phyloP scores from a whole-genome alignment of 306 rosid genomes.

The Cyclanthera cordifolia region DNA sequence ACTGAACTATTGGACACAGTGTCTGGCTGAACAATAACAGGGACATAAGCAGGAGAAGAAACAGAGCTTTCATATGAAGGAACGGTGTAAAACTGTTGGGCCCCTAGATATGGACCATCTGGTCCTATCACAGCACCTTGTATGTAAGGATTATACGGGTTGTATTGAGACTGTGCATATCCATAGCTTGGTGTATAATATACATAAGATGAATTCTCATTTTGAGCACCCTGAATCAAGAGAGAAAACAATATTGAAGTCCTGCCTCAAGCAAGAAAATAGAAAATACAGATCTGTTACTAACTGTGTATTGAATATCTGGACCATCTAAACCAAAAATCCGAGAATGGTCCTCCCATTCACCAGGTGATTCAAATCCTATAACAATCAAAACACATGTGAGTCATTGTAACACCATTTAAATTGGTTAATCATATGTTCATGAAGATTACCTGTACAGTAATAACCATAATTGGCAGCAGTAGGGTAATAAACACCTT shows the following conservation, averaged over 20 bases:
- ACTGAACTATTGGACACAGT: conserved; percentile 37
- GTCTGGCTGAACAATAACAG: conserved; percentile 58
- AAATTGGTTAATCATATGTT: background rate
- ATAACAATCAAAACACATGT: conserved; percentile 9
- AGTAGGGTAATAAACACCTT: conserved; percentile 72
- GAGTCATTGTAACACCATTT: conserved; percentile 12
- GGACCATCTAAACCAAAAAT: conserved; percentile 76
- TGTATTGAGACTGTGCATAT: conserved; percentile 91
- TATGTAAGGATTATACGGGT: conserved; percentile 93
- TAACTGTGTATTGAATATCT: conserved; percentile 54
- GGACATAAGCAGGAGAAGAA: conserved; percentile 54
- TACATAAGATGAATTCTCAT: conserved; percentile 69
- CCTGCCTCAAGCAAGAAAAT: background rate
- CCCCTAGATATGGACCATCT: conserved; percentile 56
- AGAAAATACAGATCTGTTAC: conserved; percentile 13
- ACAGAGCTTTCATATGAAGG: conserved; percentile 55
- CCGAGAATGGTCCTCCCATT: conserved; percentile 85
- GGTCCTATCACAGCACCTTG: conserved; percentile 84
- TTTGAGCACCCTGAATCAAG: conserved; percentile 58
- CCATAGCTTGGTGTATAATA: conserved; percentile 79
- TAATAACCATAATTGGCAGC: conserved; percentile 86
- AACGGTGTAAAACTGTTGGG: conserved; percentile 51
- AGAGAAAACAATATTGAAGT: background rate
- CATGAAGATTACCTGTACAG: conserved; percentile 55
- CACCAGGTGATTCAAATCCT: conserved; percentile 83